A percentile compares a stretch with the other conserved stretches of the same genome.
Conservation (phyloP, 2,329 filamentous ascomycete genomes). For the Cladophialophora yegresii region DNA sequence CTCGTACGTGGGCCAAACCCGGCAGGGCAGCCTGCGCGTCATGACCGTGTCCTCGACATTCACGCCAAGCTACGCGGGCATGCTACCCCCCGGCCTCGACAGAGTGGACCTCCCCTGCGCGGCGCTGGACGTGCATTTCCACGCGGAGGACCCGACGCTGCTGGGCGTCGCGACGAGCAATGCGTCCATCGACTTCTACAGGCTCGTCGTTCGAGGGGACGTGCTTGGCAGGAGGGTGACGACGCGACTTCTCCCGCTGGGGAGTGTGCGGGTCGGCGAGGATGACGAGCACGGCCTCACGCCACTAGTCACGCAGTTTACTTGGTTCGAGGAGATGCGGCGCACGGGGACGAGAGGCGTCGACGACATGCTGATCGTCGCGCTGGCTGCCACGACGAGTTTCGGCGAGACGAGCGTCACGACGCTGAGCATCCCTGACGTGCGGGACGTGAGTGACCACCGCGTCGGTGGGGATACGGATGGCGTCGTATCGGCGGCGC, state of each 20-base stretch:
- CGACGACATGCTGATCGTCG: slow-evolving; percentile 20
- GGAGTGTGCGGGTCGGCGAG: slow-evolving; percentile 21
- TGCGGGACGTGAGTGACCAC: slow-evolving; percentile 34
- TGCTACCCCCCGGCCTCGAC: slow-evolving; percentile 28
- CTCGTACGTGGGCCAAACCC: slow-evolving; percentile 22
- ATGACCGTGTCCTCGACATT: slow-evolving; percentile 22
- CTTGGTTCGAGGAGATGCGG: slow-evolving; percentile 28
- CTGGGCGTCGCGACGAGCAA: slow-evolving; percentile 79
- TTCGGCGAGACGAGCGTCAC: slow-evolving; percentile 34
- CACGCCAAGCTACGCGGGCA: slow-evolving; percentile 21
- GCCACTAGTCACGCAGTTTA: slow-evolving; percentile 33
- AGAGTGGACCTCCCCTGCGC: slow-evolving; percentile 57
- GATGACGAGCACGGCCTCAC: slow-evolving; percentile 27
- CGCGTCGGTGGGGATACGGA: slow-evolving; percentile 1
- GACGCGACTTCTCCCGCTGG: slow-evolving; percentile 48
- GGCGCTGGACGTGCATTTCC: slow-evolving; percentile 83
- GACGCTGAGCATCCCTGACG: slow-evolving; percentile 43
- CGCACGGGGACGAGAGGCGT: slow-evolving; percentile 19
- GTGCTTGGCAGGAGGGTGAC: slow-evolving; percentile 28
- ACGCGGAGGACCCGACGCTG: slow-evolving; percentile 56
- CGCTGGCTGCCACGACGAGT: slow-evolving; percentile 46
- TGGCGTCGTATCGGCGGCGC: slow-evolving; percentile 32
- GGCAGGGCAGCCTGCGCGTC: slow-evolving; percentile 30
- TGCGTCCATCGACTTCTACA: slow-evolving; percentile 67
- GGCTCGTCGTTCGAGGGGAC: slow-evolving; percentile 30